These are phyloP conservation scores for Petrea volubilis DNA, from an alignment of 257 asterid genomes.

Conservation along the genomic window DNA sequence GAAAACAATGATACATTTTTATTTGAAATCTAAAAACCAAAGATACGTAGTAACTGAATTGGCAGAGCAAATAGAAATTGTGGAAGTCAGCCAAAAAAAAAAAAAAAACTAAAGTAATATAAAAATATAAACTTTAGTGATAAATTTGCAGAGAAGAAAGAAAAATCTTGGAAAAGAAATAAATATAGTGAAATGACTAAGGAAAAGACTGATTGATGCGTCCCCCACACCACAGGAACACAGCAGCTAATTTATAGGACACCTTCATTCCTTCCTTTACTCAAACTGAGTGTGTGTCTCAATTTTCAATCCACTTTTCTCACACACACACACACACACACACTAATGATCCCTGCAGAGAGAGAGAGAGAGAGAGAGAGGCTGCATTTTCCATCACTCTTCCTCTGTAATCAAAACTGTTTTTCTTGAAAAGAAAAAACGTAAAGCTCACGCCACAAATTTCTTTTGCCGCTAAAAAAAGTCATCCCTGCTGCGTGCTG, in stretches of 20 bases:
- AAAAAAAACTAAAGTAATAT: background rate
- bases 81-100: background rate
- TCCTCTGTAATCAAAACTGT: constrained; percentile 50
- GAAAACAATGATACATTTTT: too few relatives aligned
- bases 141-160: background rate
- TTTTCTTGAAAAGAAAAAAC: constrained; percentile 49
- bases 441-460: constrained; percentile 63
- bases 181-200: constrained; percentile 11
- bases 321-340: constrained; percentile 43
- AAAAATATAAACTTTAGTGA: background rate
- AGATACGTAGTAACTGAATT: too few relatives aligned
- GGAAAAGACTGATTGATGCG: constrained; percentile 32
- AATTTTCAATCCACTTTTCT: constrained; percentile 33
- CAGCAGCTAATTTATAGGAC: constrained; percentile 33
- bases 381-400: constrained; percentile 51
- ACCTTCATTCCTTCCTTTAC: constrained; percentile 37
- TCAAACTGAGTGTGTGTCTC: constrained; percentile 32
- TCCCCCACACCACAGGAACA: constrained; percentile 11
- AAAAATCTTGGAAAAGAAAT: constrained; percentile 3
- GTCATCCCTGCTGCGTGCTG: constrained; percentile 23
- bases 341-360: constrained; percentile 43
- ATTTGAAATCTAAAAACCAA: too few relatives aligned
- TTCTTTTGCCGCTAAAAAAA: constrained; percentile 31
- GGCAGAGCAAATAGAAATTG: background rate
- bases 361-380: background rate